Conservation (phyloP, 768 basidiomycete genomes). For the Mycena polygramma region DNA sequence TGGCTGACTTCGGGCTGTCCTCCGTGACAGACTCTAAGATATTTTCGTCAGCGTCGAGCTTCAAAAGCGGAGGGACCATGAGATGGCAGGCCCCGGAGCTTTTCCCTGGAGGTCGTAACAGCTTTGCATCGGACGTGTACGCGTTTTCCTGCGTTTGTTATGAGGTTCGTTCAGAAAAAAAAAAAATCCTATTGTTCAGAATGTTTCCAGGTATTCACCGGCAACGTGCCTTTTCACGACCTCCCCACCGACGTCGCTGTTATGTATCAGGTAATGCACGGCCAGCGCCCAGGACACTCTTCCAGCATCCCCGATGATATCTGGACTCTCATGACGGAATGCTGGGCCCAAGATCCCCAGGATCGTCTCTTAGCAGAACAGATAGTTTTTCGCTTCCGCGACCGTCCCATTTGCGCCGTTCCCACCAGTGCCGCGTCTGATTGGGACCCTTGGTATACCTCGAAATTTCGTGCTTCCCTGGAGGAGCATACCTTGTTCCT, state of each 20-base stretch:
- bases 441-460: slow-evolving; percentile 34
- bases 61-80: slow-evolving; percentile 39
- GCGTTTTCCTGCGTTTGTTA: slow-evolving; percentile 46
- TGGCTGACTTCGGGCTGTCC: slow-evolving; percentile 47
- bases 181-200: background rate
- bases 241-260: slow-evolving; percentile 35
- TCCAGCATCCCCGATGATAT: slow-evolving; percentile 15
- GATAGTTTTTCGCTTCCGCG: slow-evolving; percentile 29
- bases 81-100: slow-evolving; percentile 49
- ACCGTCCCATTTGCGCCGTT: slow-evolving; percentile 25
- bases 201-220: slow-evolving; percentile 43
- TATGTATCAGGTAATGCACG: slow-evolving; percentile 38
- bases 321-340: slow-evolving; percentile 33
- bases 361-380: slow-evolving; percentile 20
- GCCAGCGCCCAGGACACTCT: slow-evolving; percentile 13
- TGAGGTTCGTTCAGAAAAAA: slow-evolving; percentile 39
- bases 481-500: slow-evolving; percentile 35
- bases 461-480: slow-evolving; percentile 35
- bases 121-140: slow-evolving; percentile 44
- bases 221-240: slow-evolving; percentile 39
- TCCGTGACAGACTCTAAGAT: slow-evolving; percentile 40
- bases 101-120: slow-evolving; percentile 35
- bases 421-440: slow-evolving; percentile 21
- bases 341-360: slow-evolving; percentile 22
- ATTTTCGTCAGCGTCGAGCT: slow-evolving; percentile 32